Evolutionary conservation across 2,329 filamentous ascomycete species (phyloP).

Genomic region (Pestalotiopsis fici): DNA sequence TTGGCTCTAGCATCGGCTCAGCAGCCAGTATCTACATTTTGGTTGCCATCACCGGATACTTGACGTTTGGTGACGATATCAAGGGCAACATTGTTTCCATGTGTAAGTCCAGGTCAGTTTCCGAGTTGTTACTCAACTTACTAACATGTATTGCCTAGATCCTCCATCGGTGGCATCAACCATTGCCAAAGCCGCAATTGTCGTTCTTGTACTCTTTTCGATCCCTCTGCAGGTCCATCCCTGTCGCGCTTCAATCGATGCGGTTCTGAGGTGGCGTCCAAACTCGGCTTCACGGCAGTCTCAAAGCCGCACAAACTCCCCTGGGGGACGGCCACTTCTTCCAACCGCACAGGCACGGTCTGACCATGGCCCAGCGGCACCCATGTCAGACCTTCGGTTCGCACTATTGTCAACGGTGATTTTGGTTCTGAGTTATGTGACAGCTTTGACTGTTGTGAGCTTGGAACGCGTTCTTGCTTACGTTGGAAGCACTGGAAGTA

Average conservation of each 20-base stretch:
- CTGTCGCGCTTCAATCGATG: conserved; percentile 91
- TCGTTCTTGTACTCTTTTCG: conserved; percentile 93
- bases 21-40: conserved; percentile 87
- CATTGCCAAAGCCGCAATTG: conserved; percentile 92
- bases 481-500: conserved; percentile 91
- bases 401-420: conserved; percentile 86
- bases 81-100: conserved; percentile 92
- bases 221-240: conserved; percentile 95
- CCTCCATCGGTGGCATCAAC: conserved; percentile 79
- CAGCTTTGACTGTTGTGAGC: conserved; percentile 86
- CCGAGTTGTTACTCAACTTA: neutral
- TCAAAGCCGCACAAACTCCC: conserved; percentile 41
- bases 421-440: conserved; percentile 80
- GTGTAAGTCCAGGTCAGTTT: conserved; percentile 57
- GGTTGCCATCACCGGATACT: conserved; percentile 91
- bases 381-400: conserved; percentile 86
- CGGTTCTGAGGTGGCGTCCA: conserved; percentile 90
- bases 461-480: conserved; percentile 92
- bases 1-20: conserved; percentile 81
- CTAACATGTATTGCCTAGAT: conserved; percentile 41
- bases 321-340: conserved; percentile 44
- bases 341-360: conserved; percentile 39
- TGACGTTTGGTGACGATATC: conserved; percentile 90
- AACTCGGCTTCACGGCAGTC: conserved; percentile 39
- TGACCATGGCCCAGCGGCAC: conserved; percentile 54